phyloP scores from a whole-genome alignment of 805 yeast species.

The Naumovozyma baii region DNA sequence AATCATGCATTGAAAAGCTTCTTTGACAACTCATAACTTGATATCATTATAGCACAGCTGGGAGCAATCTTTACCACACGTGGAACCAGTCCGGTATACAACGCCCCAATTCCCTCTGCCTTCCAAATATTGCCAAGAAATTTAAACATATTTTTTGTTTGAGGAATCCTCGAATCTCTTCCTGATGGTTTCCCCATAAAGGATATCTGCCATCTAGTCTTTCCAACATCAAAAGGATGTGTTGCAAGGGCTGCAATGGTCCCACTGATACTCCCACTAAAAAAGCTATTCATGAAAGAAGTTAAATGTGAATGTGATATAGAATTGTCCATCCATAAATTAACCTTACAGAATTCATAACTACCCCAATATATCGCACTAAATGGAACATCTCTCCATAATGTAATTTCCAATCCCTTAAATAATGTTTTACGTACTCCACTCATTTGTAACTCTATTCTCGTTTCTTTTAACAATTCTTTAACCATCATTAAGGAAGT shows the following conservation, averaged over 20 bases:
- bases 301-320: constrained; percentile 25
- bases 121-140: constrained; percentile 53
- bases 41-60: constrained; percentile 96
- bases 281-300: constrained; percentile 52
- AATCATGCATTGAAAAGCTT: constrained; percentile 33
- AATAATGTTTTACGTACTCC: constrained; percentile 59
- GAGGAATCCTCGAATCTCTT: constrained; percentile 6
- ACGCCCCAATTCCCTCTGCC: constrained; percentile 70
- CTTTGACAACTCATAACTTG: constrained; percentile 86
- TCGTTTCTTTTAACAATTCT: constrained; percentile 46
- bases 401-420: constrained; percentile 76
- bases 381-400: constrained; percentile 97
- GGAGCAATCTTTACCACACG: constrained; percentile 89
- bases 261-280: constrained; percentile 81
- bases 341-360: constrained; percentile 48
- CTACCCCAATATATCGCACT: constrained; percentile 91
- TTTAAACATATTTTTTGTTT: constrained; percentile 47
- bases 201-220: constrained; percentile 78
- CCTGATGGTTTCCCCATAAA: constrained; percentile 12
- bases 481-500: constrained; percentile 29
- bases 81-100: constrained; percentile 83
- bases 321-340: constrained; percentile 4
- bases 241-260: constrained; percentile 76
- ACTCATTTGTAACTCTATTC: constrained; percentile 37
- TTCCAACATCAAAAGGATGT: constrained; percentile 95